Evolutionary conservation across 352 stramenopile species (phyloP).

Genomic region (Pythium rhizo-oryzae): DNA sequence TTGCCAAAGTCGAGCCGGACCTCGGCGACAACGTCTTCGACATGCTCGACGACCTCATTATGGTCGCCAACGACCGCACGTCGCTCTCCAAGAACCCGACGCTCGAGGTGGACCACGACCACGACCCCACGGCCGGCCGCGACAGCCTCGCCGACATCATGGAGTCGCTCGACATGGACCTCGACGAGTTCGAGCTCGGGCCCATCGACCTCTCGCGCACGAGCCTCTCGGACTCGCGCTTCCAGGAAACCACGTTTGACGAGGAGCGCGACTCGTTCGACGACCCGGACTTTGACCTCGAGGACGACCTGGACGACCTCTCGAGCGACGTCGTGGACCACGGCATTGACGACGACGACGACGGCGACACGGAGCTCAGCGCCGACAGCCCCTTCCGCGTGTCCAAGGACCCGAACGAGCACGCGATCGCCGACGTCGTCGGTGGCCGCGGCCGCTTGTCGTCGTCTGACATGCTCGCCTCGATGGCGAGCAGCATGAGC

Average conservation of each 20-base stretch:
- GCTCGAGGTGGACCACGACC: conserved; percentile 40
- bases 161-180: conserved; percentile 84
- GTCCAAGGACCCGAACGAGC: conserved; percentile 54
- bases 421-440: conserved; percentile 50
- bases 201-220: conserved; percentile 39
- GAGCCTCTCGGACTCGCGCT: conserved; percentile 20
- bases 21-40: conserved; percentile 87
- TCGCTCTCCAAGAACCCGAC: conserved; percentile 62
- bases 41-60: conserved; percentile 88
- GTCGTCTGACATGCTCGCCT: conserved; percentile 73
- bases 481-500: conserved; percentile 61
- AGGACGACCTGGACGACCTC: conserved; percentile 47
- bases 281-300: conserved; percentile 57
- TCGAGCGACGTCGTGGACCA: conserved; percentile 43
- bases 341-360: conserved; percentile 41
- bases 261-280: conserved; percentile 63
- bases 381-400: conserved; percentile 32
- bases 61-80: conserved; percentile 69
- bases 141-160: conserved; percentile 85
- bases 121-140: conserved; percentile 39
- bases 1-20: conserved; percentile 81
- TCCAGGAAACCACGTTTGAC: conserved; percentile 32
- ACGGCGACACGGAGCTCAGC: conserved; percentile 29
- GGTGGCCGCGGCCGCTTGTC: conserved; percentile 72
- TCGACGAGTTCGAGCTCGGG: conserved; percentile 65